phyloP scores from a whole-genome alignment of 192 early-diverging fungal genomes.

The Entomortierella beljakovae region DNA sequence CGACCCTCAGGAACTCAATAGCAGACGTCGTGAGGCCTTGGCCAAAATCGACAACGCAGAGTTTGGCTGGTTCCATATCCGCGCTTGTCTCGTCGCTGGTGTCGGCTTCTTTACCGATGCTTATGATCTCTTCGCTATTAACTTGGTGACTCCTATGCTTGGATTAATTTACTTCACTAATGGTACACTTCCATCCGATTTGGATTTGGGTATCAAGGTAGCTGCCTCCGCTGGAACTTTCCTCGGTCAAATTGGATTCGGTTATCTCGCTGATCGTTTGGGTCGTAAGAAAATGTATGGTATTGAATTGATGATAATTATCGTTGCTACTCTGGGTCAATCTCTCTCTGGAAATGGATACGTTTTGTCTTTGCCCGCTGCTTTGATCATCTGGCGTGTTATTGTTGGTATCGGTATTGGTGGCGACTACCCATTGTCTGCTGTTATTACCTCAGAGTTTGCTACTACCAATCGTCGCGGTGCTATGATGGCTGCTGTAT shows the following conservation, averaged over 20 bases:
- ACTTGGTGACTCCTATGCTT: conserved; percentile 87
- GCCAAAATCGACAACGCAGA: conserved; percentile 77
- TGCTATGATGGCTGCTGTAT: conserved; percentile 90
- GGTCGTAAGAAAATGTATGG: conserved; percentile 94
- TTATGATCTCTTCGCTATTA: conserved; percentile 96
- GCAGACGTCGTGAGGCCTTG: conserved; percentile 50
- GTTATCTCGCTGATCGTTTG: conserved; percentile 85
- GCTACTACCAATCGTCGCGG: conserved; percentile 87
- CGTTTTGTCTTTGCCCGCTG: conserved; percentile 69
- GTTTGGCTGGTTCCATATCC: conserved; percentile 83
- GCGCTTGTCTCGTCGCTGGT: conserved; percentile 77
- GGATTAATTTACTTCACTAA: conserved; percentile 71
- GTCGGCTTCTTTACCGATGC: conserved; percentile 93
- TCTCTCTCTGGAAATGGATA: conserved; percentile 80
- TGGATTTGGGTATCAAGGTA: conserved; percentile 90
- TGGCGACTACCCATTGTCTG: conserved; percentile 95
- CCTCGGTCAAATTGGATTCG: conserved; percentile 82
- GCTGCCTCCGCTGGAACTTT: conserved; percentile 90
- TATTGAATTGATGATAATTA: conserved; percentile 92
- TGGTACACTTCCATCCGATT: conserved; percentile 64
- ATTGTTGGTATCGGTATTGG: conserved; percentile 95
- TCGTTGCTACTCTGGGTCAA: conserved; percentile 86
- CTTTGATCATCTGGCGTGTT: conserved; percentile 89
- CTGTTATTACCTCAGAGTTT: conserved; percentile 95
- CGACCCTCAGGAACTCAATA: conserved; percentile 8